These are phyloP conservation scores for Malus hybrid DNA, from an alignment of 331 rosid species.

Conservation along the genomic window DNA sequence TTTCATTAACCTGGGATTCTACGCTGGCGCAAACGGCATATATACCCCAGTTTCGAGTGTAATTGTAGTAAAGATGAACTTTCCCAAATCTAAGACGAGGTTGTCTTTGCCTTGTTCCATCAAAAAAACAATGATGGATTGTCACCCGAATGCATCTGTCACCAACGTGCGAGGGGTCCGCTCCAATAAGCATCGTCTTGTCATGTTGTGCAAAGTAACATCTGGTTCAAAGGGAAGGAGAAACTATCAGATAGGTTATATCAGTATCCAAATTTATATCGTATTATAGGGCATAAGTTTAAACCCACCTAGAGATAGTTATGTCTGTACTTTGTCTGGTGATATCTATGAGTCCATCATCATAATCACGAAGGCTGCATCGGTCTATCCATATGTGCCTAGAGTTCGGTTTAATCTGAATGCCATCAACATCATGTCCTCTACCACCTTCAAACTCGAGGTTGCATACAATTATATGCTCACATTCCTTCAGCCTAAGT, in stretches of 20 bases:
- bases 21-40: constrained; percentile 21
- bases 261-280: background rate
- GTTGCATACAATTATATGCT: constrained; percentile 17
- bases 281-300: background rate
- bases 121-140: constrained; percentile 21
- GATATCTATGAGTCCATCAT: constrained; percentile 22
- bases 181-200: constrained; percentile 24
- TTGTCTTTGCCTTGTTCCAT: constrained; percentile 17
- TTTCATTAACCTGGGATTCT: constrained; percentile 16
- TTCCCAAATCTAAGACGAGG: constrained; percentile 27
- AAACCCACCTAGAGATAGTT: constrained; percentile 15
- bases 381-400: constrained; percentile 24
- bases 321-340: constrained; percentile 21
- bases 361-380: constrained; percentile 19
- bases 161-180: constrained; percentile 17
- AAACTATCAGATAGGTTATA: background rate
- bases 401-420: constrained; percentile 21
- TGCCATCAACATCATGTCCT: constrained; percentile 25
- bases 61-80: constrained; percentile 17
- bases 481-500: constrained; percentile 17
- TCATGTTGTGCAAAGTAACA: constrained; percentile 21
- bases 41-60: constrained; percentile 19
- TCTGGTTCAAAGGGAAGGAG: constrained; percentile 1
- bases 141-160: constrained; percentile 25
- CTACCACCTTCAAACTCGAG: constrained; percentile 21